Percentiles rank a stretch among this genome's conserved stretches.
Conservation (phyloP, 768 basidiomycete genomes). For the Auricularia cornea region DNA sequence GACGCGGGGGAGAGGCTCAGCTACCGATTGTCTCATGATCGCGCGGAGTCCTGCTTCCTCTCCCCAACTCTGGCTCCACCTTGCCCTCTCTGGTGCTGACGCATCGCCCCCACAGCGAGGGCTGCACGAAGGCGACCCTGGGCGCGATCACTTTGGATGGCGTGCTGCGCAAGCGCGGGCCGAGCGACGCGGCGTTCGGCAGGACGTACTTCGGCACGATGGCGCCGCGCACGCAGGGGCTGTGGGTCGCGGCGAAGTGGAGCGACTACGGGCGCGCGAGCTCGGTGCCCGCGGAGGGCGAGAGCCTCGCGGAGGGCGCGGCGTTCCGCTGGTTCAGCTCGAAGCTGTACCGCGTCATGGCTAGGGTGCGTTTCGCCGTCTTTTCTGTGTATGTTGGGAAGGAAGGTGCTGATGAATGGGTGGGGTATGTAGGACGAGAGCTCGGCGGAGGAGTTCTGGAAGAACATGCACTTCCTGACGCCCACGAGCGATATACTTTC, state of each 20-base stretch:
- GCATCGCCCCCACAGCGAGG: conserved; percentile 8
- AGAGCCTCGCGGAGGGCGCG: background rate
- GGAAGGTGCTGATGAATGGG: too few species aligned
- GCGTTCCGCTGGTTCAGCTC: background rate
- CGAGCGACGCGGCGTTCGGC: background rate
- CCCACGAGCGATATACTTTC: too few species aligned
- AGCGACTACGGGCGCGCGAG: background rate
- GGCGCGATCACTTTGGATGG: conserved; percentile 15
- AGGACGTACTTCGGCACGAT: background rate
- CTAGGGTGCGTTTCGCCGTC: background rate
- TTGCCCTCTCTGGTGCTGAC: background rate
- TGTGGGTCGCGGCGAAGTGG: background rate
- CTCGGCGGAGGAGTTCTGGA: too few species aligned
- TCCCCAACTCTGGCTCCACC: background rate
- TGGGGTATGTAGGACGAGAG: too few species aligned
- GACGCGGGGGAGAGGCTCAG: too few species aligned
- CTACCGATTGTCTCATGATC: background rate
- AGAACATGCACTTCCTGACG: too few species aligned
- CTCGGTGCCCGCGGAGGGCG: background rate
- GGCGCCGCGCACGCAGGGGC: background rate
- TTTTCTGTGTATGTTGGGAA: too few species aligned
- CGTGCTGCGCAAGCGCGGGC: conserved; percentile 2
- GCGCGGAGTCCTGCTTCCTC: background rate
- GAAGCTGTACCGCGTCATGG: background rate
- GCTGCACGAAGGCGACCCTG: conserved; percentile 15